Evolutionary conservation across 2,329 filamentous ascomycete genomes (phyloP), one percentile per base, ranked within the genome.

Genomic region (Apiospora koreana): DNA sequence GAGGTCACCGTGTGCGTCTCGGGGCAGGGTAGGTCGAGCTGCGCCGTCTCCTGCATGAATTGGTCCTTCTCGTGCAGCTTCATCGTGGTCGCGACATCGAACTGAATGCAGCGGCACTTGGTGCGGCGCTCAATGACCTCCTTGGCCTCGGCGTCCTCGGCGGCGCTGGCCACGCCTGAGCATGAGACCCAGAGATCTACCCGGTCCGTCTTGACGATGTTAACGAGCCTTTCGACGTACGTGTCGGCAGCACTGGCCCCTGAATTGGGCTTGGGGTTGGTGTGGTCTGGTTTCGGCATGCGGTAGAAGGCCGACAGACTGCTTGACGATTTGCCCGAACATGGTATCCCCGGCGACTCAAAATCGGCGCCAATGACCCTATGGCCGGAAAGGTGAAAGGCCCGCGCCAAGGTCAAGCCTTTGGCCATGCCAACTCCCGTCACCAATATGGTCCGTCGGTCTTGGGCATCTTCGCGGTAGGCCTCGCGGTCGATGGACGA

Each of bases 381-480:
- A 77, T 94, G 91, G 2, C 91, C 91, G 1, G 86, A 84, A 31
- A 86, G 79, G 74, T 91, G 85, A 78, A 94, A 92, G 3, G 87
- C 79, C 43, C 93, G 87, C 5, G 92, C 91, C 10, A 95, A 81
- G 0, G 84, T 82, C 3, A 94, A 83, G 4, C 92, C 92, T 77
- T 94, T 93, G 58, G 88, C 85, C 87, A 93, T 94, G 64, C 89
- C 88, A 2, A 94, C 85, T 1, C 93, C 92, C 0, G 92, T 94
- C 54, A 95, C 86, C 18, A 95, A 85, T 45, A 94, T 82, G 0
- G 87, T 92, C 69, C 71, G 71, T 35, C 14, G 21, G 16, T 46
- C 12, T n/a, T 25, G n/a, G 28, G 65, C 42, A 46, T 46, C 23
- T 43, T 28, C 65, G 18, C 43, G 41, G n/a, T 48, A 3, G 9